phyloP scores from a whole-genome alignment of 306 rosid species.

The Prunus padus region DNA sequence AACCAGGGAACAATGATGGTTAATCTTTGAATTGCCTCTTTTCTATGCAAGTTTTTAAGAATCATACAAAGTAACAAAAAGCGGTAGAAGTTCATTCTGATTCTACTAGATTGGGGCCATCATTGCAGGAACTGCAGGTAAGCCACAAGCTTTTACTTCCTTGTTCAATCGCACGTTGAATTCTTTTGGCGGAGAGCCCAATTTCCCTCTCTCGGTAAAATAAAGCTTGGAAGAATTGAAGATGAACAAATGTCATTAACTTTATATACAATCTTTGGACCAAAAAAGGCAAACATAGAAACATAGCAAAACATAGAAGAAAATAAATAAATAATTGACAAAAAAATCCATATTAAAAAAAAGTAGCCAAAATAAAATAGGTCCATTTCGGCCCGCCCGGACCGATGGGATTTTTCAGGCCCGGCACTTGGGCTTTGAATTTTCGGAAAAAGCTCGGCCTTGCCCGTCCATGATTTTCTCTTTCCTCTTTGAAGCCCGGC shows the following conservation, averaged over 20 bases:
- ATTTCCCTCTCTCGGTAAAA: conserved; percentile 68
- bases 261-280: not conserved
- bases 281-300: too few relatives aligned
- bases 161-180: conserved; percentile 91
- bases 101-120: conserved; percentile 83
- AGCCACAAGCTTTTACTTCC: conserved; percentile 97
- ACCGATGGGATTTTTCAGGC: too few relatives aligned
- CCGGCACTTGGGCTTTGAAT: too few relatives aligned
- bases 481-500: too few relatives aligned
- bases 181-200: conserved; percentile 90
- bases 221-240: conserved; percentile 51
- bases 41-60: conserved; percentile 1
- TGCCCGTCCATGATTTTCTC: too few relatives aligned
- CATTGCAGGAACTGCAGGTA: conserved; percentile 75
- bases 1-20: conserved; percentile 12
- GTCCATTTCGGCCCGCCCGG: too few relatives aligned
- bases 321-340: too few relatives aligned
- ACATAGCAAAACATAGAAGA: too few relatives aligned
- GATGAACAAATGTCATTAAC: not conserved
- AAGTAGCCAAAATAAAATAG: too few relatives aligned
- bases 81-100: conserved; percentile 29
- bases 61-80: conserved; percentile 10
- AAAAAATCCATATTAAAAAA: too few relatives aligned
- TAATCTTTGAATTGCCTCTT: not conserved
- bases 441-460: too few relatives aligned